Conservation (phyloP, 176 grass and related monocot species). For the Tuctoria greenei region DNA sequence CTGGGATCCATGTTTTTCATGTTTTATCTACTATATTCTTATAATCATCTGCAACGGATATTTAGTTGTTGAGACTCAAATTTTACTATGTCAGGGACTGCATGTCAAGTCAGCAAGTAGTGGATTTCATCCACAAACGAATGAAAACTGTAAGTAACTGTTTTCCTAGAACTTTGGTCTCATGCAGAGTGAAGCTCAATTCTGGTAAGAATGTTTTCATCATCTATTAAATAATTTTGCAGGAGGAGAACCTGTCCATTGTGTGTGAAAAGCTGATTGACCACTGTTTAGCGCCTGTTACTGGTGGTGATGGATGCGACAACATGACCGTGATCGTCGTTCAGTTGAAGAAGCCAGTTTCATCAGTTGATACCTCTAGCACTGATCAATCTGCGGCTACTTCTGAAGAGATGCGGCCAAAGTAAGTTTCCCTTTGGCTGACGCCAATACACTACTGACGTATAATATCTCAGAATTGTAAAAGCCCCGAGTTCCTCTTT, state of each 20-base stretch:
- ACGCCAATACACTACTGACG: background rate
- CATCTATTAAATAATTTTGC: background rate
- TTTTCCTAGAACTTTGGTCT: background rate
- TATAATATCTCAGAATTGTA: background rate
- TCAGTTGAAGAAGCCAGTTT: conserved; percentile 63
- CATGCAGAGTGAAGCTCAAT: background rate
- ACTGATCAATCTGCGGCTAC: conserved; percentile 13
- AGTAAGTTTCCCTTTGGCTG: conserved; percentile 28
- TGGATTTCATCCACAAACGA: conserved; percentile 70
- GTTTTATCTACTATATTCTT: background rate
- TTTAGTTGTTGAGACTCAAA: background rate
- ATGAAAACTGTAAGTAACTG: conserved; percentile 54
- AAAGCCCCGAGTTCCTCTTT: conserved; percentile 24
- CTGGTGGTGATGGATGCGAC: conserved; percentile 76
- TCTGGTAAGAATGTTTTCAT: background rate
- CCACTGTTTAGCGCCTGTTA: conserved; percentile 65
- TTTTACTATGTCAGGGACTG: conserved; percentile 67
- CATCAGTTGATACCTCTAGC: conserved; percentile 25
- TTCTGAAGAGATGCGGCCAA: conserved; percentile 36
- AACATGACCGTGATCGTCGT: conserved; percentile 96
- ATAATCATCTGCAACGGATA: background rate
- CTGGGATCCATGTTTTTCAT: background rate
- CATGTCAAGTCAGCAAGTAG: conserved; percentile 87
- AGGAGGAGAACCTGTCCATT: conserved; percentile 67
- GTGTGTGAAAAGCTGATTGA: conserved; percentile 79